phyloP scores from a whole-genome alignment of 1,139 yeast genomes.

The Saccharomyces hybrid region DNA sequence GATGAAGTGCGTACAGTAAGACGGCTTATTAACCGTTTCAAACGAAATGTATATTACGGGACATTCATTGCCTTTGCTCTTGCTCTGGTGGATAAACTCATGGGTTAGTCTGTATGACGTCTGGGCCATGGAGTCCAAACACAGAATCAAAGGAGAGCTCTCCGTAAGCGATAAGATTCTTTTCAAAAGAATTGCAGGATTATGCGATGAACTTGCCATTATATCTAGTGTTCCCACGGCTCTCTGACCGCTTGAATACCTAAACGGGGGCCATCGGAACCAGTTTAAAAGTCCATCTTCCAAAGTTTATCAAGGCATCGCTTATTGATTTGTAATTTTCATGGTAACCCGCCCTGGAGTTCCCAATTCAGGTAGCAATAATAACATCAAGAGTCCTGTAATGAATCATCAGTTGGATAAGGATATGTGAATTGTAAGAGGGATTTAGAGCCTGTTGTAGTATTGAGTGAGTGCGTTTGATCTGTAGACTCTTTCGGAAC shows the following conservation, averaged over 20 bases:
- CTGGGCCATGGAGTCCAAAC: conserved; percentile 64
- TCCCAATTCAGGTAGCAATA: not conserved
- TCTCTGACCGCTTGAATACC: too few relatives aligned
- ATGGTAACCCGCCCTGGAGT: not conserved
- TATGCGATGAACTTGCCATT: conserved; percentile 40
- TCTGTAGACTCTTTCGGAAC: not conserved
- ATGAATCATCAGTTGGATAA: not conserved
- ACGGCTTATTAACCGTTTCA: conserved; percentile 51
- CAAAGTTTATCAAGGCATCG: not conserved
- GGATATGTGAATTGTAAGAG: not conserved
- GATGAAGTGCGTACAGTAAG: conserved; percentile 42
- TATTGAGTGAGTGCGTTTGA: not conserved
- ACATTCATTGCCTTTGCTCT: conserved; percentile 13
- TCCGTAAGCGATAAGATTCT: conserved; percentile 65
- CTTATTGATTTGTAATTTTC: not conserved
- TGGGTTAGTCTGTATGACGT: conserved; percentile 47
- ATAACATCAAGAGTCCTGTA: not conserved
- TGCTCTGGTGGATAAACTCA: conserved; percentile 45
- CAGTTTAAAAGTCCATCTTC: not conserved
- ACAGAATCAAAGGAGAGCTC: conserved; percentile 59
- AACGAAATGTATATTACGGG: conserved; percentile 49
- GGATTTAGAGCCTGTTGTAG: not conserved
- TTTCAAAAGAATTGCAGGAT: conserved; percentile 49
- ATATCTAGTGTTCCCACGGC: not conserved
- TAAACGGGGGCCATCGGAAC: not conserved